Conservation (phyloP, 2,329 filamentous ascomycete genomes). For the Hypoxylon sp. region DNA sequence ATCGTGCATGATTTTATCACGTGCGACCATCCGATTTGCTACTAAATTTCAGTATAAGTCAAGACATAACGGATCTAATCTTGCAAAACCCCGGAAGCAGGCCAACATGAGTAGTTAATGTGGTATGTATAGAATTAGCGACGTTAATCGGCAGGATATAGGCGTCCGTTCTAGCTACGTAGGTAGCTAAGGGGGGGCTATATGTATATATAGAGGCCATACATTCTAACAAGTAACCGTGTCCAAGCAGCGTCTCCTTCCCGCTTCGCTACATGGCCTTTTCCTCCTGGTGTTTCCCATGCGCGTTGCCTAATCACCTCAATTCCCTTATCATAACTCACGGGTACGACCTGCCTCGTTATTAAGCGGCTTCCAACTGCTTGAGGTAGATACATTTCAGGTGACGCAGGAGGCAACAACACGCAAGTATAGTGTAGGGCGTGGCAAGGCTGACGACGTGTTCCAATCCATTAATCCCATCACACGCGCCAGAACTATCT, state of each 20-base stretch:
- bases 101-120: slow-evolving; percentile 1
- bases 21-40: background rate
- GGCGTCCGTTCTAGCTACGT: background rate
- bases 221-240: slow-evolving; percentile 38
- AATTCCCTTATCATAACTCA: background rate
- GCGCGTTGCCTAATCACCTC: slow-evolving; percentile 1
- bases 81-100: background rate
- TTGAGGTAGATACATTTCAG: slow-evolving; percentile 25
- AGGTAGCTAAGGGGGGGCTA: background rate
- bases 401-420: slow-evolving; percentile 3
- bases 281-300: slow-evolving; percentile 4
- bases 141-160: slow-evolving; percentile 7
- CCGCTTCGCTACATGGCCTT: slow-evolving; percentile 5
- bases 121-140: slow-evolving; percentile 19
- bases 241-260: slow-evolving; percentile 27
- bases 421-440: slow-evolving; percentile 7
- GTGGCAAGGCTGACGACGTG: slow-evolving; percentile 1
- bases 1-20: background rate
- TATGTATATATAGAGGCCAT: slow-evolving; percentile 39
- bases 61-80: background rate
- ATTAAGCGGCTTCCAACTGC: slow-evolving; percentile 9
- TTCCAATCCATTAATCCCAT: slow-evolving; percentile 14
- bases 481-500: slow-evolving; percentile 5
- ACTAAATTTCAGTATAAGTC: background rate
- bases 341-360: slow-evolving; percentile 1